Percentiles rank a stretch among this genome's conserved stretches.
Evolutionary conservation across 306 rosid species (phyloP).

Genomic region (Trifolium dubium): DNA sequence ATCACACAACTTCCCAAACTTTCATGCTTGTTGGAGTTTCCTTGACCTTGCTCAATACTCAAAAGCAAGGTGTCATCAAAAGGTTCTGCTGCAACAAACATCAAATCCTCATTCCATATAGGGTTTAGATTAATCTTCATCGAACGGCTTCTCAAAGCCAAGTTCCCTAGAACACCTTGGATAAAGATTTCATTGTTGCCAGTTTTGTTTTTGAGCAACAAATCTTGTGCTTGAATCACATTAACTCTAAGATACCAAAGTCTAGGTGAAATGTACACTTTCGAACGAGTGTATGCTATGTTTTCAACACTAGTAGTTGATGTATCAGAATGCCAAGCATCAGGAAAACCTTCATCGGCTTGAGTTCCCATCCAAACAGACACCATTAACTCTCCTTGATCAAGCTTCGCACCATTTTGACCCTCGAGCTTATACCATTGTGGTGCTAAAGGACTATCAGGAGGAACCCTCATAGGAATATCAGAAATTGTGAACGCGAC

Average conservation of each 20-base stretch:
- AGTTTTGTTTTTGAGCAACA: slow-evolving; percentile 17
- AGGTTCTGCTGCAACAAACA: slow-evolving; percentile 57
- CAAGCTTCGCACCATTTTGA: slow-evolving; percentile 25
- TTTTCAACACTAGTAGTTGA: slow-evolving; percentile 21
- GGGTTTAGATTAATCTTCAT: slow-evolving; percentile 17
- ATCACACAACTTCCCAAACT: slow-evolving; percentile 44
- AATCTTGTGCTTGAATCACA: slow-evolving; percentile 49
- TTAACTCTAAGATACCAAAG: slow-evolving; percentile 61
- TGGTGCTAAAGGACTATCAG: slow-evolving; percentile 54
- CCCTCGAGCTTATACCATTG: slow-evolving; percentile 50
- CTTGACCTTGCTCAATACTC: slow-evolving; percentile 39
- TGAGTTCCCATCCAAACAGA: slow-evolving; percentile 68
- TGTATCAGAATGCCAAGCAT: slow-evolving; percentile 49
- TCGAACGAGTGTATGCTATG: slow-evolving; percentile 35
- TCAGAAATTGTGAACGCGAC: slow-evolving; percentile 39
- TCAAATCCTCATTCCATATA: slow-evolving; percentile 51
- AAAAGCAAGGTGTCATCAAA: slow-evolving; percentile 48
- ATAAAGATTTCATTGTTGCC: slow-evolving; percentile 35
- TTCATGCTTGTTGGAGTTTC: slow-evolving; percentile 35
- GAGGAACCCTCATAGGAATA: slow-evolving; percentile 47
- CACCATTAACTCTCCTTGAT: slow-evolving; percentile 52
- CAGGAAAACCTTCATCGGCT: slow-evolving; percentile 50
- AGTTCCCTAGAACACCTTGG: slow-evolving; percentile 44
- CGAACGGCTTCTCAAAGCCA: slow-evolving; percentile 34
- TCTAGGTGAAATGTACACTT: slow-evolving; percentile 51